These are phyloP conservation scores for Podaxis sp. DNA, from an alignment of 768 basidiomycete species.

Conservation along the genomic window DNA sequence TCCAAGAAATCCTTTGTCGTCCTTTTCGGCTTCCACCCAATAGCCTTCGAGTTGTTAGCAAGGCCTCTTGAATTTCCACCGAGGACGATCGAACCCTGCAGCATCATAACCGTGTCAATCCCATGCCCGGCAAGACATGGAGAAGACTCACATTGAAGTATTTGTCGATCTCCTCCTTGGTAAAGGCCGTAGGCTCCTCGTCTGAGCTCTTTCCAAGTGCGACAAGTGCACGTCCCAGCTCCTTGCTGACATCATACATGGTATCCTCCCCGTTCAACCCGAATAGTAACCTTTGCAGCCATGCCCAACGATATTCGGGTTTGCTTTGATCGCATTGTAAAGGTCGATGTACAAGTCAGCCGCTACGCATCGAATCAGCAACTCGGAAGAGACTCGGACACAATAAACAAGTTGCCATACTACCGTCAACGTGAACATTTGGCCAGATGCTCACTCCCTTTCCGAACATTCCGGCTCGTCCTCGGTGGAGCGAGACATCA, in stretches of 20 bases:
- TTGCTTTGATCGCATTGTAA: conserved; percentile 33
- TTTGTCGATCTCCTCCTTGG: conserved; percentile 42
- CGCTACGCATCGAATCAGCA: conserved; percentile 27
- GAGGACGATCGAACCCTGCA: too few species aligned
- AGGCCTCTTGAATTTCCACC: conserved; percentile 40
- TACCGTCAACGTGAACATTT: conserved; percentile 54
- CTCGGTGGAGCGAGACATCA: conserved; percentile 37
- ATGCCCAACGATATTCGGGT: conserved; percentile 33
- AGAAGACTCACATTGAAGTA: conserved; percentile 29
- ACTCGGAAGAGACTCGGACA: background rate
- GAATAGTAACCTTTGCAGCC: conserved; percentile 47
- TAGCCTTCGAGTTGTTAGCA: conserved; percentile 37
- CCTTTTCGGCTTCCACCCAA: conserved; percentile 56
- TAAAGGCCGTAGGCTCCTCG: conserved; percentile 47
- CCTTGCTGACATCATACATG: conserved; percentile 34
- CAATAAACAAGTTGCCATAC: conserved; percentile 26
- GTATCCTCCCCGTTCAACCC: conserved; percentile 48
- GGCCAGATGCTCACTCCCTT: conserved; percentile 54
- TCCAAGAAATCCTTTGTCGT: conserved; percentile 49
- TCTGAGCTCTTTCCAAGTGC: conserved; percentile 35
- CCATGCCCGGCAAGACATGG: too few species aligned
- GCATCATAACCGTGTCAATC: too few species aligned
- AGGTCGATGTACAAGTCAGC: conserved; percentile 40
- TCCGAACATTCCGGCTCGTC: conserved; percentile 51
- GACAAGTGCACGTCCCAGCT: conserved; percentile 38